A percentile compares a stretch with the other conserved stretches of the same genome.
Evolutionary conservation across 2,329 filamentous ascomycete species (phyloP).

Genomic region (Penicillium aurantiogriseum): DNA sequence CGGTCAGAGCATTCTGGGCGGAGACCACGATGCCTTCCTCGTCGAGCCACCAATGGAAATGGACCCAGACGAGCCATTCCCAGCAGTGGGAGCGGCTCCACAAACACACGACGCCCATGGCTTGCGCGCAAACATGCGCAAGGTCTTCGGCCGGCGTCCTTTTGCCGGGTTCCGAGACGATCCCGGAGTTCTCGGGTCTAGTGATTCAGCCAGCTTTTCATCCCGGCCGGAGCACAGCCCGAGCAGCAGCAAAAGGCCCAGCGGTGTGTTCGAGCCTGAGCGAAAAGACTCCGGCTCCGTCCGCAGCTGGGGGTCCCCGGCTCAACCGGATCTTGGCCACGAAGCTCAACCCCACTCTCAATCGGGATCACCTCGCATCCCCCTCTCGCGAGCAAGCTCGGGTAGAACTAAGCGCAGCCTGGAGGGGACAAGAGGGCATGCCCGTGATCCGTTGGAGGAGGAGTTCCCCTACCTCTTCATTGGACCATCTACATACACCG

Average conservation of each 20-base stretch:
- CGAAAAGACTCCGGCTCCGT: slow-evolving; percentile 27
- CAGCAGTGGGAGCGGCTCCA: slow-evolving; percentile 18
- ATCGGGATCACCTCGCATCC: slow-evolving; percentile 29
- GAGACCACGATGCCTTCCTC: slow-evolving; percentile 52
- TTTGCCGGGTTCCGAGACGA: slow-evolving; percentile 43
- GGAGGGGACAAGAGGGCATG: slow-evolving; percentile 58
- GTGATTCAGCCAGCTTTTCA: slow-evolving; percentile 15
- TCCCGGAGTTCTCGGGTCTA: slow-evolving; percentile 7
- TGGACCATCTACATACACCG: slow-evolving; percentile 56
- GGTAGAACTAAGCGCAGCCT: slow-evolving; percentile 38
- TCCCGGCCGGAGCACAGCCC: slow-evolving; percentile 16
- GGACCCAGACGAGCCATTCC: slow-evolving; percentile 39
- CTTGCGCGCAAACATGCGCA: slow-evolving; percentile 52
- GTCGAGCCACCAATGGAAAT: slow-evolving; percentile 59
- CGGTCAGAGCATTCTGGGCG: slow-evolving; percentile 55
- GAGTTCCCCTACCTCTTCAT: slow-evolving; percentile 73
- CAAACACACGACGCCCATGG: slow-evolving; percentile 21
- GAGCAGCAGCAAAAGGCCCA: slow-evolving; percentile 16
- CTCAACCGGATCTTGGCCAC: slow-evolving; percentile 18
- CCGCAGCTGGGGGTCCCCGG: slow-evolving; percentile 20
- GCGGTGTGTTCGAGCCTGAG: slow-evolving; percentile 20
- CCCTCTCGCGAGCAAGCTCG: slow-evolving; percentile 30
- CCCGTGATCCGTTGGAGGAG: slow-evolving; percentile 63
- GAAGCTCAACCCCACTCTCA: slow-evolving; percentile 23
- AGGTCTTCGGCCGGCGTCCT: slow-evolving; percentile 50